These are phyloP conservation scores for Cyphellophora attinorum DNA, from an alignment of 2,329 filamentous ascomycete genomes.

Conservation along the genomic window DNA sequence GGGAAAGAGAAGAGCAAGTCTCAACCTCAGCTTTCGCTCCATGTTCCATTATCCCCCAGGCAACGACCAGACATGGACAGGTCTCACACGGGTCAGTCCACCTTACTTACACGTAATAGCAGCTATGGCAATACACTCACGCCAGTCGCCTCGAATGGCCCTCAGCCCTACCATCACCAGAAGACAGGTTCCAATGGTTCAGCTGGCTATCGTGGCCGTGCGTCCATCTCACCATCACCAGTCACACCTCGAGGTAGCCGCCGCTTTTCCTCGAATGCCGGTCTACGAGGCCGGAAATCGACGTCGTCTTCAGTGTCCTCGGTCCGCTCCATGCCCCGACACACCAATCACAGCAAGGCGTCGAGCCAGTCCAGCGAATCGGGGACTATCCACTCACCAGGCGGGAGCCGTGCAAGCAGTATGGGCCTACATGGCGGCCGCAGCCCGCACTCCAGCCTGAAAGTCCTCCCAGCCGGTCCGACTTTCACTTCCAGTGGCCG, in stretches of 20 bases:
- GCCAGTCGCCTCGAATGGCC: constrained; percentile 7
- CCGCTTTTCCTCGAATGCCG: constrained; percentile 68
- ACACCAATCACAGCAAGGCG: constrained; percentile 85
- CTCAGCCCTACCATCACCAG: constrained; percentile 30
- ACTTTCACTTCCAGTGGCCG: constrained; percentile 83
- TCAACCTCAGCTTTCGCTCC: not conserved
- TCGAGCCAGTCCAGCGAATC: constrained; percentile 82
- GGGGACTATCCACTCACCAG: constrained; percentile 56
- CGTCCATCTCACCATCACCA: constrained; percentile 73
- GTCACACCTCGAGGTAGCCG: constrained; percentile 73
- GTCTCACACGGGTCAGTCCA: not conserved
- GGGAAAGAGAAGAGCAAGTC: not conserved
- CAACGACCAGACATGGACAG: not conserved
- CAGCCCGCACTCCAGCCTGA: constrained; percentile 82
- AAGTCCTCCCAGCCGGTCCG: constrained; percentile 87
- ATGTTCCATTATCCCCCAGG: not conserved
- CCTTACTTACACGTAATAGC: not conserved
- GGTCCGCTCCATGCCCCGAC: constrained; percentile 80
- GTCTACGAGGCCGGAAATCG: constrained; percentile 83
- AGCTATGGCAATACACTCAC: constrained; percentile 15
- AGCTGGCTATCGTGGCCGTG: no score
- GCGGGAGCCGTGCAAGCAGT: constrained; percentile 28
- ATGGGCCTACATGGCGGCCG: constrained; percentile 35
- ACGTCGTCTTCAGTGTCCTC: constrained; percentile 93
- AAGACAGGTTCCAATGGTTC: constrained; percentile 31